Percentiles rank a stretch among this genome's conserved stretches.
These are phyloP conservation scores for Apiospora malaysiana DNA, from an alignment of 2,329 filamentous ascomycete genomes.

Conservation along the genomic window DNA sequence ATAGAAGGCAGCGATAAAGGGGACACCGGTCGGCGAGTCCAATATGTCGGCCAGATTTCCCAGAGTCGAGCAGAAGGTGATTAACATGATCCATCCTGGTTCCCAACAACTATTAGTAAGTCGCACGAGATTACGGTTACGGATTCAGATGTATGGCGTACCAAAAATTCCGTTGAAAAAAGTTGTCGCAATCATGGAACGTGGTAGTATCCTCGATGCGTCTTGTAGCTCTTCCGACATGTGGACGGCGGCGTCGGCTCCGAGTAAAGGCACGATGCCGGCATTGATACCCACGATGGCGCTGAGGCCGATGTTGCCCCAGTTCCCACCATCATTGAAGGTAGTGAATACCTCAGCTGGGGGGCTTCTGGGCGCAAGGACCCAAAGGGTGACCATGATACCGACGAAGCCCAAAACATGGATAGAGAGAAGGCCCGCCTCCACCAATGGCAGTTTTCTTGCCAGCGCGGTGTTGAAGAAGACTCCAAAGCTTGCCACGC, in stretches of 20 bases:
- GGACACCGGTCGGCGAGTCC: constrained; percentile 32
- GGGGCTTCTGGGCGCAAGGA: constrained; percentile 39
- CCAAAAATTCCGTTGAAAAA: constrained; percentile 30
- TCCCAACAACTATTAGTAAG: too few species aligned
- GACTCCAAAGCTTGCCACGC: constrained; percentile 45
- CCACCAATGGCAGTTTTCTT: constrained; percentile 46
- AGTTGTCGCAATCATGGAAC: constrained; percentile 41
- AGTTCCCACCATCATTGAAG: constrained; percentile 55
- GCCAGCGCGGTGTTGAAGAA: constrained; percentile 49
- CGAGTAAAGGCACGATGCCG: constrained; percentile 44
- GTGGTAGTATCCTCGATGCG: constrained; percentile 42
- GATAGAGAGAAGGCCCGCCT: constrained; percentile 48
- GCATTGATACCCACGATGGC: constrained; percentile 53
- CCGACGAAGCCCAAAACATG: constrained; percentile 52
- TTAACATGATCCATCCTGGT: constrained; percentile 32
- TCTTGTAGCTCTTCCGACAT: constrained; percentile 48
- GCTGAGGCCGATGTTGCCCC: constrained; percentile 50
- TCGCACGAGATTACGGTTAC: too few species aligned
- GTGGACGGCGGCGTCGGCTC: constrained; percentile 43
- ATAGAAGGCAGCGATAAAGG: constrained; percentile 39
- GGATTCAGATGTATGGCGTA: too few species aligned
- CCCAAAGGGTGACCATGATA: constrained; percentile 46
- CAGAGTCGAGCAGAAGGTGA: constrained; percentile 33
- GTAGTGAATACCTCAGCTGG: constrained; percentile 50
- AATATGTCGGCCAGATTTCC: constrained; percentile 25